Base-by-base conservation (phyloP, 2,329 filamentous ascomycete genomes). In the Beauveria sp. region DNA sequence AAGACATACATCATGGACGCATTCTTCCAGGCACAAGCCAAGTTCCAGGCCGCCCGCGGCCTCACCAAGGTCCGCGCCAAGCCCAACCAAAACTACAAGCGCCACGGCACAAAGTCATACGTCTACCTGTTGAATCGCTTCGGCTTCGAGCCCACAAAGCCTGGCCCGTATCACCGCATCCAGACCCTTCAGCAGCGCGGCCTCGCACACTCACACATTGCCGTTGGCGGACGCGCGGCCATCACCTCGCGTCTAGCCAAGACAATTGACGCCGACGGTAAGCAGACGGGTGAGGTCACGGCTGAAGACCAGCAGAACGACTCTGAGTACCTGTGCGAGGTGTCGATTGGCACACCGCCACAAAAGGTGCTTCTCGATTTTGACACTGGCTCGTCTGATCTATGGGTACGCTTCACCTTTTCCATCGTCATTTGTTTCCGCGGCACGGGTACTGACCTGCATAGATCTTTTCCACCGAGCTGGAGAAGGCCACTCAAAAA, bases 371-470 rank as follows among this genome's bases (percentile, higher is more conserved):
- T 74, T 24, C 67, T 78, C 40, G 72, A 76, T 64, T 75, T 78
- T 30, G 75, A 78, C 64, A 78, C 75, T 0, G 76, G 75, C 1
- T 78, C 75, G 5, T 73, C 74, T 16, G 75, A 78, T 62, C 68
- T 74, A 22, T 75, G 72, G 73, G 72, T 74, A 53, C 3, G 34
- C 52, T 6, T 40, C 18, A 20, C 7, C 9, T 46, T 12, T 12
- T 46, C 10, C 20, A 9, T 7, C 18, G 8, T 12, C 9, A 14
- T 1, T 34, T 14, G 12, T 14, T 24, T 18, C 24, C 7, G 9
- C 10, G 18, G 12, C 30, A 5, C 12, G 30, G 30, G 30, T 12
- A 34, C 30, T 34, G 30, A 34, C 30, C 30, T 34, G 12, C 12
- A 38, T 24, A 53, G 57, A 26, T 60, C 5, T 75, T 74, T 65